Conservation (phyloP, 2,329 filamentous ascomycete species). For the Celoporthe dispersa region DNA sequence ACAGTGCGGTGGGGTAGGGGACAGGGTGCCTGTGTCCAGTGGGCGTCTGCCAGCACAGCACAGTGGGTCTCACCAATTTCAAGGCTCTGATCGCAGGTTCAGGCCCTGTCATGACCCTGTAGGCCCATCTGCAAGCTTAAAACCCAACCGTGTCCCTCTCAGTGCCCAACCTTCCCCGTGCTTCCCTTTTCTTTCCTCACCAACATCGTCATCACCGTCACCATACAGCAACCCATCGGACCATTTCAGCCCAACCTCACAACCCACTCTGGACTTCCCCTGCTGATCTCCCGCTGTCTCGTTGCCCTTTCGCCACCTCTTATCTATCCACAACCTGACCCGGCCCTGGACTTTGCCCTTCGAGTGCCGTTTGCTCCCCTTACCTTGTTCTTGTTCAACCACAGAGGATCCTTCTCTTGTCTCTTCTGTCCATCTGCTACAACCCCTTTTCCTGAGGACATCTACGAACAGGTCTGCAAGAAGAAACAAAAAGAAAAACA, state of each 20-base stretch:
- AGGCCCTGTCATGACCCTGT: conserved; percentile 22
- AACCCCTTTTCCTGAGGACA: conserved; percentile 2
- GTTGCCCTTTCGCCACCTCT: conserved; percentile 27
- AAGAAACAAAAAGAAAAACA: background rate
- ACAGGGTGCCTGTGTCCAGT: conserved; percentile 22
- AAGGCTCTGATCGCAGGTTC: background rate
- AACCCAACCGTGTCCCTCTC: conserved; percentile 30
- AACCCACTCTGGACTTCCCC: conserved; percentile 24
- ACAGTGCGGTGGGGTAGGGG: conserved; percentile 13
- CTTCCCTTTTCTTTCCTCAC: conserved; percentile 16
- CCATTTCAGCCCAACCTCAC: conserved; percentile 29
- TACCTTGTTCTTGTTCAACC: conserved; percentile 16
- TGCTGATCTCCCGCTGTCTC: conserved; percentile 29
- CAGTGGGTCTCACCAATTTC: conserved; percentile 18
- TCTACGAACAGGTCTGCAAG: conserved; percentile 18
- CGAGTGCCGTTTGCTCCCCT: conserved; percentile 25
- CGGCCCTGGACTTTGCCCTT: background rate
- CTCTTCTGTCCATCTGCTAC: conserved; percentile 19
- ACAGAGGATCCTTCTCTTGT: conserved; percentile 8
- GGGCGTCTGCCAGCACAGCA: conserved; percentile 22
- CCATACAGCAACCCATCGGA: conserved; percentile 17
- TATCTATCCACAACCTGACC: conserved; percentile 20
- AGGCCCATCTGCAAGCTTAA: conserved; percentile 29
- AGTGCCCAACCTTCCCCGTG: conserved; percentile 27
- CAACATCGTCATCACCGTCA: conserved; percentile 17